Conservation (phyloP, 1,284 basidiomycete species). For the Ustilago xerochloae region DNA sequence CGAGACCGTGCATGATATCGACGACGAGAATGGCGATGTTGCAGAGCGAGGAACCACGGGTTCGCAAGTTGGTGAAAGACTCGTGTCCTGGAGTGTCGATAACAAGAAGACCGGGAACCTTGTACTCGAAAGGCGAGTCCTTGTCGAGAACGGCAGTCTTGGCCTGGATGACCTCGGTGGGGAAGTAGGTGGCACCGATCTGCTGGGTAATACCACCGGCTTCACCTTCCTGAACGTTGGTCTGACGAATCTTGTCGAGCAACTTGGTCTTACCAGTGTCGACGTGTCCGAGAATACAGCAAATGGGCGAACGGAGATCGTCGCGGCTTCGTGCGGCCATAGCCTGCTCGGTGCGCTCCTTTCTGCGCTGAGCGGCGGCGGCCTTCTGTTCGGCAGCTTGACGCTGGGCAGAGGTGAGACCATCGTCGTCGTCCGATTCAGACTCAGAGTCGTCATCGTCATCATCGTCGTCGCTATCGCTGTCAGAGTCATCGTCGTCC, state of each 20-base stretch:
- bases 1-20: conserved; percentile 98
- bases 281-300: conserved; percentile 99
- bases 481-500: conserved; percentile 63
- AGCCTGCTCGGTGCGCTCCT: conserved; percentile 85
- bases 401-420: conserved; percentile 69
- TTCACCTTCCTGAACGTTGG: conserved; percentile 99
- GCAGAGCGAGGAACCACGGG: conserved; percentile 95
- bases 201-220: conserved; percentile 99
- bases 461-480: conserved; percentile 71
- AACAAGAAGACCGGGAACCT: conserved; percentile 93
- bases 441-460: conserved; percentile 71
- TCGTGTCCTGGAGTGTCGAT: conserved; percentile 99
- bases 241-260: conserved; percentile 99
- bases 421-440: conserved; percentile 64
- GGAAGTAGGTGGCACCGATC: conserved; percentile 99
- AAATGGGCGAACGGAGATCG: conserved; percentile 93
- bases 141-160: conserved; percentile 93
- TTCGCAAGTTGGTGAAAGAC: conserved; percentile 96
- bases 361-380: conserved; percentile 82
- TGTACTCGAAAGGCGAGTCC: conserved; percentile 87
- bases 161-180: conserved; percentile 90
- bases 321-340: conserved; percentile 88
- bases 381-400: conserved; percentile 82
- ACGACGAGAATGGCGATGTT: conserved; percentile 99
- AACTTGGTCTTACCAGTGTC: conserved; percentile 99